phyloP scores from a whole-genome alignment of 83 land plant genomes.

The Isoetes engelmannii region DNA sequence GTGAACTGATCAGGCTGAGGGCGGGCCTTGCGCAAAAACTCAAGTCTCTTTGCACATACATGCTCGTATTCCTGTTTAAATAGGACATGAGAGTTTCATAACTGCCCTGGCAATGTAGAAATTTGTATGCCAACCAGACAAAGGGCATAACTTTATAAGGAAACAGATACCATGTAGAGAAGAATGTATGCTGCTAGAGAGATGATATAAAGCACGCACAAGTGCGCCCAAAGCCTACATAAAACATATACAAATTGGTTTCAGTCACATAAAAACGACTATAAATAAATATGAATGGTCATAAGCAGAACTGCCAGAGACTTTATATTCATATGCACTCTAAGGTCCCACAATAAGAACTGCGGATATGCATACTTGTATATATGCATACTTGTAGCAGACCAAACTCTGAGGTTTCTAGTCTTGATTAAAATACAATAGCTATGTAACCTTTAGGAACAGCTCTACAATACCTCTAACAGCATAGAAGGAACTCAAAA shows the following conservation, averaged over 20 bases:
- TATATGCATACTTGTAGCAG: no score
- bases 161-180: constrained; percentile 32
- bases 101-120: background rate
- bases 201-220: constrained; percentile 37
- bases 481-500: no score
- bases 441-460: no score
- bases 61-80: constrained; percentile 66
- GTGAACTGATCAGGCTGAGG: constrained; percentile 78
- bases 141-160: background rate
- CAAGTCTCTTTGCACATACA: constrained; percentile 55
- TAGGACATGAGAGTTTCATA: background rate
- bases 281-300: no score
- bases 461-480: no score
- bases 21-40: constrained; percentile 46
- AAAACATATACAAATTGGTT: background rate
- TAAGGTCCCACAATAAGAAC: no score
- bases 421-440: no score
- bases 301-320: no score
- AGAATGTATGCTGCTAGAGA: constrained; percentile 42
- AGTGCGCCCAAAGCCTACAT: constrained; percentile 60
- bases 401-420: no score
- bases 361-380: no score
- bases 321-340: no score
- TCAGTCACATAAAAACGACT: no score
- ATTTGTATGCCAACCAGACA: background rate